Base-by-base conservation (phyloP, 1,284 basidiomycete genomes). In the Tilletia walkeri region DNA sequence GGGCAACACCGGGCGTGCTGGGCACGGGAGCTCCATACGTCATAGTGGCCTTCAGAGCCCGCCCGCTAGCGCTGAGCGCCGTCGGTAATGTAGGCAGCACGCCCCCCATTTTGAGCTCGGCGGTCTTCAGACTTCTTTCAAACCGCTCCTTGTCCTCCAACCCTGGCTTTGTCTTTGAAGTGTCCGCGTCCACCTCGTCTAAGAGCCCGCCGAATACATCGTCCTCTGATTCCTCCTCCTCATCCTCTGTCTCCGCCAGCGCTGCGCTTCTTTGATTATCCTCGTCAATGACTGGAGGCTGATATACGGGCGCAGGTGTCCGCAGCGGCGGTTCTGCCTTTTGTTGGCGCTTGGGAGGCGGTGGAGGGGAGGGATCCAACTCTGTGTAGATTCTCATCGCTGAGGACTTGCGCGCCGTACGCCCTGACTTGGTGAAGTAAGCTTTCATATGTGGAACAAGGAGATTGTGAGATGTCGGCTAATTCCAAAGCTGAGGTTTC, bases 131-230 rank as follows among this genome's bases (percentile, higher is more conserved):
- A 78, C 90, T 91, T 73, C 86, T 87, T 74, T 95, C 91, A 81
- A 93, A 98, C 54, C 88, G 86, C 67, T 87, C 84, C 79, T 91
- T 91, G 83, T 99, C 95, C 9, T 82, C 80, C n/a, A 85, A 84
- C 83, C 49, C 94, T 89, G 4, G 85, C 83, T n/a, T 71, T 49
- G 94, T 94, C 75, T 89, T 89, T 20, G 87, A 85, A 38, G 88
- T 91, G 82, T 94, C 92, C 38, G 93, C 89, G 68, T 97, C 91
- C 16, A 87, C 86, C 0, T 87, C 86, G 18, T 84, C 85, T 67
- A 98, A 86, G 9, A 69, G 95, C 86, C 50, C 94, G 91, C 70
- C 95, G 91, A 84, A 95, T 93, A 70, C 94, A 86, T 68, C 85
- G 71, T 77, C 85, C 76, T 75, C 77, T 30, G 72, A 75, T 18